Evolutionary conservation across 163 green algal species (phyloP).

Genomic region (Coccomyxa subellipsoidea): DNA sequence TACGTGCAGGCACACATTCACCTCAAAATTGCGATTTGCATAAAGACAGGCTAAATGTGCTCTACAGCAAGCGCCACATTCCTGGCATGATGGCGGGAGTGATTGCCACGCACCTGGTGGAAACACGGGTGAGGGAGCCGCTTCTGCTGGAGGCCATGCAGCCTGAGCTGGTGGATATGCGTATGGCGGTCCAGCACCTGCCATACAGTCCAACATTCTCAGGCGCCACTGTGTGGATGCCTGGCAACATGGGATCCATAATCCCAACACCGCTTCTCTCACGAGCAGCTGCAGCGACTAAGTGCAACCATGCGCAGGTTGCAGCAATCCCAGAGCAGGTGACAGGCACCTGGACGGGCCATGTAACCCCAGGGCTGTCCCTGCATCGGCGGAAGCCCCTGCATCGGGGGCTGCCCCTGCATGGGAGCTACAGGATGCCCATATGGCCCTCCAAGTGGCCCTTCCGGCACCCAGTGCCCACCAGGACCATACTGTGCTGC

Average conservation of each 20-base stretch:
- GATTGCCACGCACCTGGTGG: neutral
- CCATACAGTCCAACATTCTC: too few relatives aligned
- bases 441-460: neutral
- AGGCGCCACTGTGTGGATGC: too few relatives aligned
- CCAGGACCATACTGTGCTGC: neutral
- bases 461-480: neutral
- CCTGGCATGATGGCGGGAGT: too few relatives aligned
- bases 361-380: neutral
- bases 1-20: too few relatives aligned
- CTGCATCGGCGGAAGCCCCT: too few relatives aligned
- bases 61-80: too few relatives aligned
- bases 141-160: neutral
- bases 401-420: neutral
- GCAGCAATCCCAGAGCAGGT: neutral
- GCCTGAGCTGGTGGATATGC: neutral
- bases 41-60: too few relatives aligned
- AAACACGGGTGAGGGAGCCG: neutral
- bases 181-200: neutral
- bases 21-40: too few relatives aligned
- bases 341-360: neutral
- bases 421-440: neutral
- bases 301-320: neutral
- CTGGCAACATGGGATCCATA: too few relatives aligned
- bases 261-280: too few relatives aligned
- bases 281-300: too few relatives aligned